phyloP scores from a whole-genome alignment of 306 rosid species.

The Mimosa pudica region DNA sequence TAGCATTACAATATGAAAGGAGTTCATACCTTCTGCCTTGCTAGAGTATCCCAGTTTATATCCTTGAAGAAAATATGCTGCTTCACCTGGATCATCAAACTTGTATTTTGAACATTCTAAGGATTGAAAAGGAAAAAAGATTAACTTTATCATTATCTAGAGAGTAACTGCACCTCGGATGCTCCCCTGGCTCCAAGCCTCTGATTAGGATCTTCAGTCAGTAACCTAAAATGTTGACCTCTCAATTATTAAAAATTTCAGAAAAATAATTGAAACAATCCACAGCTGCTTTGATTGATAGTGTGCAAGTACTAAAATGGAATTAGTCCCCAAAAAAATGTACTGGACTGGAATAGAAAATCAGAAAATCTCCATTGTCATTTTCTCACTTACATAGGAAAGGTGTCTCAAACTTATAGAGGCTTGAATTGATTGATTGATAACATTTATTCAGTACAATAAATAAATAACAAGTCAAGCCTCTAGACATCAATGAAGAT shows the following conservation, averaged over 20 bases:
- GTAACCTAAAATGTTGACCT: slow-evolving; percentile 56
- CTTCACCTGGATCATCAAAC: slow-evolving; percentile 72
- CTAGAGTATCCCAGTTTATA: slow-evolving; percentile 98
- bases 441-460: neutral
- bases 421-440: neutral
- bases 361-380: neutral
- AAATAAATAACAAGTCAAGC: neutral
- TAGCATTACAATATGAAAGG: neutral
- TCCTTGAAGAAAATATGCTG: slow-evolving; percentile 92
- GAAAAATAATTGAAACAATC: neutral
- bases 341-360: slow-evolving; percentile 16
- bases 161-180: slow-evolving; percentile 68
- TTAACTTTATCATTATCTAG: slow-evolving; percentile 12
- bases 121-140: slow-evolving; percentile 8
- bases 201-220: slow-evolving; percentile 95
- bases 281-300: slow-evolving; percentile 11
- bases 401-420: neutral
- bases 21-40: slow-evolving; percentile 84
- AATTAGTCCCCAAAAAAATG: neutral
- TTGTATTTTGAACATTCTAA: slow-evolving; percentile 23
- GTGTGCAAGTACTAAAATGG: neutral
- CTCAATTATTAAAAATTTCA: slow-evolving; percentile 30
- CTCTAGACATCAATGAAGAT: neutral
- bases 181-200: slow-evolving; percentile 99
- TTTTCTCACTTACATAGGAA: neutral